Evolutionary conservation across 139 green algal genomes (phyloP).

Genomic region (Micractinium conductrix): DNA sequence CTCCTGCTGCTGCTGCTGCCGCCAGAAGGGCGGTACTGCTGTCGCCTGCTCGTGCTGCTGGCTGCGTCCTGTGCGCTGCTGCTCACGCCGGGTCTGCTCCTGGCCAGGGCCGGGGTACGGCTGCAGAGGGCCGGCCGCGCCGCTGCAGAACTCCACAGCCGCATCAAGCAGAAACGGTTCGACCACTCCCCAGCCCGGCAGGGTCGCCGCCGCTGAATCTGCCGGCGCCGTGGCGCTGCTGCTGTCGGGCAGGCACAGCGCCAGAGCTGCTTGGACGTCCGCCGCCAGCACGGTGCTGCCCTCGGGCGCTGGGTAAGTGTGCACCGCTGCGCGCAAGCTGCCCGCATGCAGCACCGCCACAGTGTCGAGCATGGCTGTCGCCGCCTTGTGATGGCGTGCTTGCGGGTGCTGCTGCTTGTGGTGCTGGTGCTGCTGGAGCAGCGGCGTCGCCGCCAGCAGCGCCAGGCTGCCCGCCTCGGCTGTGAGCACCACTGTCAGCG

Average conservation of each 20-base stretch:
- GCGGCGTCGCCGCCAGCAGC: conserved; percentile 16
- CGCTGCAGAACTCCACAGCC: conserved; percentile 6
- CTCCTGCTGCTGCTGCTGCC: conserved; percentile 12
- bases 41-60: not conserved
- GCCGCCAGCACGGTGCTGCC: conserved; percentile 1
- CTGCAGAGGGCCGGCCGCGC: too few species aligned
- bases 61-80: not conserved
- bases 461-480: conserved; percentile 6
- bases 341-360: conserved; percentile 11
- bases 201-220: not conserved
- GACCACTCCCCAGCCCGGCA: not conserved
- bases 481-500: conserved; percentile 37
- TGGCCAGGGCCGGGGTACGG: not conserved
- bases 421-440: not conserved
- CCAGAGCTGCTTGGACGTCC: conserved; percentile 3
- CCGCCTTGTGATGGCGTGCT: not conserved
- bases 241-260: conserved; percentile 24
- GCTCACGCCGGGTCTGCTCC: not conserved
- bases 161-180: conserved; percentile 28
- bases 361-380: not conserved
- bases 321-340: not conserved
- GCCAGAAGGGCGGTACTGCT: conserved; percentile 8
- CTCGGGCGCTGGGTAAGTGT: conserved; percentile 6
- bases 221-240: not conserved
- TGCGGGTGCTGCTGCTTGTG: not conserved